Evolutionary conservation across 2,329 filamentous ascomycete genomes (phyloP).

Genomic region (Neopestalotiopsis clavispora): DNA sequence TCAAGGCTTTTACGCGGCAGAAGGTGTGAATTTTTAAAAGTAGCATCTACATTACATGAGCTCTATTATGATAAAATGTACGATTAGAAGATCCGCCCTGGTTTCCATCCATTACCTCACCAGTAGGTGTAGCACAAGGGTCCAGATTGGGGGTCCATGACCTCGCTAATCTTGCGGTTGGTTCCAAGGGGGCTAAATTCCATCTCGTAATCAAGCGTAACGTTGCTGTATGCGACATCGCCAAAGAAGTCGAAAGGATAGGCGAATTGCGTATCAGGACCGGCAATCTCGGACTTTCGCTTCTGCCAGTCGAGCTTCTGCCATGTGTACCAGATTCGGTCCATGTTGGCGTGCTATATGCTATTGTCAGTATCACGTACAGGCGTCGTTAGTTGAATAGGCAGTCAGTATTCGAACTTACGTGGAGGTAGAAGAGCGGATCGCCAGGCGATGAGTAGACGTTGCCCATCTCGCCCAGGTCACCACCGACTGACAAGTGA

Average conservation of each 20-base stretch:
- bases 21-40: neutral
- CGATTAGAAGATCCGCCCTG: neutral
- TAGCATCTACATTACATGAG: neutral
- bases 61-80: neutral
- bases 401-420: neutral
- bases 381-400: neutral
- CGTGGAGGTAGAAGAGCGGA: slow-evolving; percentile 38
- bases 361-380: neutral
- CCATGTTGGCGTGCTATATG: slow-evolving; percentile 32
- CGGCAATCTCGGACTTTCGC: slow-evolving; percentile 34
- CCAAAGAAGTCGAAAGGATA: slow-evolving; percentile 39
- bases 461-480: slow-evolving; percentile 12
- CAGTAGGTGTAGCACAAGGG: slow-evolving; percentile 25
- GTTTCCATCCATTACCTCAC: neutral
- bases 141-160: slow-evolving; percentile 21
- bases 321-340: slow-evolving; percentile 37
- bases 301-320: slow-evolving; percentile 34
- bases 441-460: slow-evolving; percentile 28
- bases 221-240: slow-evolving; percentile 36
- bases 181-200: slow-evolving; percentile 19
- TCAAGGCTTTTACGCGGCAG: no score
- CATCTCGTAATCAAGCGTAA: slow-evolving; percentile 34
- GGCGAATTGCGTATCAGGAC: slow-evolving; percentile 37
- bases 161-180: slow-evolving; percentile 20
- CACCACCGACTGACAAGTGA: slow-evolving; percentile 10